Conservation (phyloP, 2,329 filamentous ascomycete genomes). For the Madurella mycetomatis region DNA sequence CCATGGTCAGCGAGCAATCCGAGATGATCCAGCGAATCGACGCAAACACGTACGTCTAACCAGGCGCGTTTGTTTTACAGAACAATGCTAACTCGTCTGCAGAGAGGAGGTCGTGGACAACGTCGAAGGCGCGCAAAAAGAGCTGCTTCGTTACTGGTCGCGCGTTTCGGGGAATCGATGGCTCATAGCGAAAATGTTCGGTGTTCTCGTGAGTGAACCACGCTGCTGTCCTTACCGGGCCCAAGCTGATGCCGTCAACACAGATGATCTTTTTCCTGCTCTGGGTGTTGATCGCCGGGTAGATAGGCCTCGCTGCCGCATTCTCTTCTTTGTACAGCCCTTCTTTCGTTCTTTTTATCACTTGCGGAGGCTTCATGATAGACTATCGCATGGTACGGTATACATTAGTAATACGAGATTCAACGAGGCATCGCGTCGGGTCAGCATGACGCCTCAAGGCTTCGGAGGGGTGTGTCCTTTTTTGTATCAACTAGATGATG, state of each 20-base stretch:
- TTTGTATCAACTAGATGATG: slow-evolving; percentile 1
- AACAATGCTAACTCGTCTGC: slow-evolving; percentile 7
- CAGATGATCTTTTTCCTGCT: slow-evolving; percentile 29
- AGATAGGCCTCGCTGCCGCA: slow-evolving; percentile 7
- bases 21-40: slow-evolving; percentile 98
- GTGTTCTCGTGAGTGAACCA: slow-evolving; percentile 73
- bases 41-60: slow-evolving; percentile 55
- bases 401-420: slow-evolving; percentile 20
- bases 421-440: slow-evolving; percentile 1
- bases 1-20: slow-evolving; percentile 95
- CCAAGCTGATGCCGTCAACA: neutral
- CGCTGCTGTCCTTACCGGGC: neutral
- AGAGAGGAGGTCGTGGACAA: slow-evolving; percentile 96
- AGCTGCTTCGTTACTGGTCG: slow-evolving; percentile 95
- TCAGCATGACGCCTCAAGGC: neutral
- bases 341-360: slow-evolving; percentile 16
- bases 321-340: slow-evolving; percentile 23
- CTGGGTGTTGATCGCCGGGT: slow-evolving; percentile 30
- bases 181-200: slow-evolving; percentile 84
- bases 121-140: slow-evolving; percentile 91
- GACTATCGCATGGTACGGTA: slow-evolving; percentile 16
- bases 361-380: slow-evolving; percentile 18
- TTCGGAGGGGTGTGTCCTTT: slow-evolving; percentile 8
- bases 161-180: slow-evolving; percentile 91
- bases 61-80: neutral